Evolutionary conservation across 2,329 filamentous ascomycete species (phyloP).

Genomic region (Clonostachys rhizophaga): DNA sequence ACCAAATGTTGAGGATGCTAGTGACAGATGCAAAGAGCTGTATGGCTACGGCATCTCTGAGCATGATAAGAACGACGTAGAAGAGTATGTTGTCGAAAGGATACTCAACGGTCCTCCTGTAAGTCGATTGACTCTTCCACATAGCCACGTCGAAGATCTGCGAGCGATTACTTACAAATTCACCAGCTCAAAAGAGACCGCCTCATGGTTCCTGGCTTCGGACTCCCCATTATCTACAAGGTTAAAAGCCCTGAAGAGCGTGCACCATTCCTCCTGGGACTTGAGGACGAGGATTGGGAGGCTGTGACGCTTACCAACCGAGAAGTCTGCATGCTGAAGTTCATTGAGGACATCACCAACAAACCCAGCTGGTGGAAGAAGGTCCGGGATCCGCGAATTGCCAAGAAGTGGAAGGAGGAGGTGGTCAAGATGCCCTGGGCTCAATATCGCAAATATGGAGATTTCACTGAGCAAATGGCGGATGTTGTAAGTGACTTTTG

Average conservation of each 20-base stretch:
- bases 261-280: slow-evolving; percentile 13
- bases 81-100: too few species aligned
- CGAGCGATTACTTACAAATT: too few species aligned
- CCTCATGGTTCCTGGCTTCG: slow-evolving; percentile 12
- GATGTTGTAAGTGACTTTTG: slow-evolving; percentile 13
- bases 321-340: slow-evolving; percentile 22
- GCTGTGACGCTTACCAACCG: slow-evolving; percentile 18
- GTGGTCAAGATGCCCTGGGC: slow-evolving; percentile 20
- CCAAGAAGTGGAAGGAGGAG: slow-evolving; percentile 19
- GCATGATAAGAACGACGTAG: too few species aligned
- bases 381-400: slow-evolving; percentile 15
- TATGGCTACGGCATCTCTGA: too few species aligned
- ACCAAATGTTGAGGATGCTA: too few species aligned
- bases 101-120: too few species aligned
- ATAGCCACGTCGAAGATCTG: too few species aligned
- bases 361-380: slow-evolving; percentile 27
- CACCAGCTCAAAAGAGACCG: too few species aligned
- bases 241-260: not conserved
- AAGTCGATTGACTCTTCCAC: too few species aligned
- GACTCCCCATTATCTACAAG: slow-evolving; percentile 11
- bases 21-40: too few species aligned
- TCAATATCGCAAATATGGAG: slow-evolving; percentile 8
- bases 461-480: slow-evolving; percentile 21
- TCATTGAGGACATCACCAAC: slow-evolving; percentile 24
- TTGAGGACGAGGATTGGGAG: slow-evolving; percentile 8